phyloP scores from a whole-genome alignment of 2,329 filamentous ascomycete genomes.

The Monosporascus sp. region DNA sequence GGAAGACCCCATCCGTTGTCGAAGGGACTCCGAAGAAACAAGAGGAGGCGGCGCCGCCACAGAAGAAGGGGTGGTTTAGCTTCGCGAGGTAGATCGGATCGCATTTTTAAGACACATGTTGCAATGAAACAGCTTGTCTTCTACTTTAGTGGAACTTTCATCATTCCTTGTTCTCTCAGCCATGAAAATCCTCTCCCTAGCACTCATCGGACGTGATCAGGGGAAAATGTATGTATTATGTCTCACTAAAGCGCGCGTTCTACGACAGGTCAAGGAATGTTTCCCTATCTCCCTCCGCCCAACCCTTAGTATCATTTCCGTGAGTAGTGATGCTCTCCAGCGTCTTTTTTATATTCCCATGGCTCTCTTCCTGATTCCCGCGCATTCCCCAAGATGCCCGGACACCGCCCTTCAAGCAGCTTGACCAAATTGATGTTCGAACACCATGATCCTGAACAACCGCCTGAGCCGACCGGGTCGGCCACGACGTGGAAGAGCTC shows the following conservation, averaged over 20 bases:
- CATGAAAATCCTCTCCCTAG: too few relatives aligned
- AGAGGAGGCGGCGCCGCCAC: conserved; percentile 35
- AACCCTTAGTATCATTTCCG: conserved; percentile 14
- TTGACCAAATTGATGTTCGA: conserved; percentile 14
- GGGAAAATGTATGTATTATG: conserved; percentile 2
- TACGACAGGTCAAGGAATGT: conserved; percentile 10
- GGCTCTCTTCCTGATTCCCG: background rate
- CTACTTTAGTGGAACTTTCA: too few relatives aligned
- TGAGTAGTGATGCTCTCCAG: background rate
- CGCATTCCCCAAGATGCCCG: conserved; percentile 14
- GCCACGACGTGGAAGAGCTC: conserved; percentile 11
- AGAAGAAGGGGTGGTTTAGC: conserved; percentile 74
- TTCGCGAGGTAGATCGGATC: conserved; percentile 48
- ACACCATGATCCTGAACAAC: conserved; percentile 4
- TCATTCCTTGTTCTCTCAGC: too few relatives aligned
- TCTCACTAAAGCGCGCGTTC: conserved; percentile 12
- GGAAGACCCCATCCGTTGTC: conserved; percentile 38
- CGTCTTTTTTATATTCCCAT: background rate
- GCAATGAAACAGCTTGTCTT: background rate
- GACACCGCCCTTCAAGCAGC: conserved; percentile 17
- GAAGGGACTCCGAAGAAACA: conserved; percentile 25
- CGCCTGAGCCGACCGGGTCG: conserved; percentile 5
- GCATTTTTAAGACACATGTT: background rate
- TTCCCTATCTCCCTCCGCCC: background rate
- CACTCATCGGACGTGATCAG: background rate